Evolutionary conservation across 768 basidiomycete genomes (phyloP).

Genomic region (Pulveroboletus sp.): DNA sequence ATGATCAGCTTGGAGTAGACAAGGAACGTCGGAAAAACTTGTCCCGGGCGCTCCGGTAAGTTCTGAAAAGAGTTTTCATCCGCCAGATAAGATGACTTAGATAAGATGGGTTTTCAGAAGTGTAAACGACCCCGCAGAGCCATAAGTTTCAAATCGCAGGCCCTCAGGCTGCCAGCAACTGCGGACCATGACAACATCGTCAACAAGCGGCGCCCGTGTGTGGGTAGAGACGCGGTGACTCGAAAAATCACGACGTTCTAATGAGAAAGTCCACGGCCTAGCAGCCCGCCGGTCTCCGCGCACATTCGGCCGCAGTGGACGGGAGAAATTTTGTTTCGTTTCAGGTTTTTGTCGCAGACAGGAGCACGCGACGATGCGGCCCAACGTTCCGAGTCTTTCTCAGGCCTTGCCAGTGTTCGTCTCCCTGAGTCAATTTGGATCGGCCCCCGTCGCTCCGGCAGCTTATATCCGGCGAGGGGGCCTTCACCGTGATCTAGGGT

Average conservation of each 20-base stretch:
- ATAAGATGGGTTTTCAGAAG: not conserved
- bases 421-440: not conserved
- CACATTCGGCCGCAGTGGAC: not conserved
- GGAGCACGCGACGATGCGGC: conserved; percentile 3
- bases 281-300: not conserved
- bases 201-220: not conserved
- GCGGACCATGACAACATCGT: not conserved
- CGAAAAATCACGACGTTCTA: not conserved
- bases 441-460: not conserved
- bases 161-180: not conserved
- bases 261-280: conserved; percentile 5
- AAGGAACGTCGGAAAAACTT: no score
- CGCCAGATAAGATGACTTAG: not conserved
- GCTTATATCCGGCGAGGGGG: not conserved
- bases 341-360: conserved; percentile 11
- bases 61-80: not conserved
- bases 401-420: no score
- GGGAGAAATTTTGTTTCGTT: conserved; percentile 4
- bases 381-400: no score
- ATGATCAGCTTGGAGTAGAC: no score
- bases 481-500: not conserved
- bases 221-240: conserved; percentile 10
- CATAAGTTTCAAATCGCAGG: not conserved
- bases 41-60: no score
- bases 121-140: not conserved